Percentiles rank a stretch among this genome's conserved stretches.
Evolutionary conservation across 1,139 yeast genomes (phyloP).

Genomic region (Suhomyces chickasaworum): DNA sequence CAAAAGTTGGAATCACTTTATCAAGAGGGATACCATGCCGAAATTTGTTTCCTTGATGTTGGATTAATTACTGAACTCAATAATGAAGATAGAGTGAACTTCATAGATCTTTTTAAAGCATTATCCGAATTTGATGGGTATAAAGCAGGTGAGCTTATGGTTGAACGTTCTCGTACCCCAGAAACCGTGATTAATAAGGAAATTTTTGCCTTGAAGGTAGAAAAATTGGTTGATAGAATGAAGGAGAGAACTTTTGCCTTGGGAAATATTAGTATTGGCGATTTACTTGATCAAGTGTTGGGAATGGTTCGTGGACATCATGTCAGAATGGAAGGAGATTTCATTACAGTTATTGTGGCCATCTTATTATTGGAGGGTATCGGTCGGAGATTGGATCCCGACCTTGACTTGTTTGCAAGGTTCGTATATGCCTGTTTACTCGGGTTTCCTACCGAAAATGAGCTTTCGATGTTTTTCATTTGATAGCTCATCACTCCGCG

Average conservation of each 20-base stretch:
- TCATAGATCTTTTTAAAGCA: constrained; percentile 85
- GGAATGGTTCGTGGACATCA: constrained; percentile 92
- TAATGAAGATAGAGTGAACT: constrained; percentile 74
- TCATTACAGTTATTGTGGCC: constrained; percentile 90
- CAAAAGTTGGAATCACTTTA: constrained; percentile 51
- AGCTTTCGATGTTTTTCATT: constrained; percentile 14
- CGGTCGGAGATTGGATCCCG: constrained; percentile 91
- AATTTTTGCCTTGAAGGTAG: constrained; percentile 84
- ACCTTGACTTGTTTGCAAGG: constrained; percentile 92
- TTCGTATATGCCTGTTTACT: constrained; percentile 67
- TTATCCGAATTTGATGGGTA: constrained; percentile 92
- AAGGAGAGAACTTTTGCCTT: constrained; percentile 87
- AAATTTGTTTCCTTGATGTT: constrained; percentile 87
- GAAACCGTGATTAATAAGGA: constrained; percentile 86
- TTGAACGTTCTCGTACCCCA: constrained; percentile 91
- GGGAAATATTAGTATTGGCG: constrained; percentile 92
- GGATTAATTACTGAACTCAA: constrained; percentile 92
- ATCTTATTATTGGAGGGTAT: constrained; percentile 88
- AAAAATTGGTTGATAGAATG: constrained; percentile 75
- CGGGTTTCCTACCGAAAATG: constrained; percentile 56
- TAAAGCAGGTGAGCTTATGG: constrained; percentile 92
- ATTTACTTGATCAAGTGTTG: constrained; percentile 80
- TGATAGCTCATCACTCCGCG: constrained; percentile 5
- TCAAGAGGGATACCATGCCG: constrained; percentile 74
- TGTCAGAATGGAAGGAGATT: constrained; percentile 97